phyloP scores from a whole-genome alignment of 164 flowering plant species.

The Stephania yunnanensis region DNA sequence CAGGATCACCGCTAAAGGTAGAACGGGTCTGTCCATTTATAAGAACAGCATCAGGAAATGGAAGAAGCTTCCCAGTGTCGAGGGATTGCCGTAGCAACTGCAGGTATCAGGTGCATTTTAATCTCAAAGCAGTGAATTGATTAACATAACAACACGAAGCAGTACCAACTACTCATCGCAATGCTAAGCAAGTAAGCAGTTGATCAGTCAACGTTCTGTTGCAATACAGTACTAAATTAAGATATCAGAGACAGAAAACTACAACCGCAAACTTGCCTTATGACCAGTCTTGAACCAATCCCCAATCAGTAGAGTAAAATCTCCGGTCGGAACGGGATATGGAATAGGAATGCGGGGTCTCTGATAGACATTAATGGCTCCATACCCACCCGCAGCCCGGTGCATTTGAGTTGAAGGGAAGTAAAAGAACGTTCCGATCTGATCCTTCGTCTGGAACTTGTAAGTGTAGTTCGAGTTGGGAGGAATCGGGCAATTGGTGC shows the following conservation, averaged over 20 bases:
- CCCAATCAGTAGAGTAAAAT: slow-evolving; percentile 62
- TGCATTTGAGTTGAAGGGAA: slow-evolving; percentile 76
- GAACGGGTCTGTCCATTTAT: slow-evolving; percentile 44
- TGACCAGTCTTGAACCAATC: slow-evolving; percentile 75
- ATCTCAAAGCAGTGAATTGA: background rate
- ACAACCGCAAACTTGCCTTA: slow-evolving; percentile 37
- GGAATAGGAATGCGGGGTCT: slow-evolving; percentile 69
- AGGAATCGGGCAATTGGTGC: slow-evolving; percentile 87
- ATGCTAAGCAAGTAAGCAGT: background rate
- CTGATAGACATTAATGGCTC: slow-evolving; percentile 51
- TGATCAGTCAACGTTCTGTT: background rate
- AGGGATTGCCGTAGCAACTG: slow-evolving; percentile 40
- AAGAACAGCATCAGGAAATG: slow-evolving; percentile 54
- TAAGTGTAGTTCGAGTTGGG: slow-evolving; percentile 75
- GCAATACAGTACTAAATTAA: background rate
- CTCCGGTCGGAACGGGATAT: slow-evolving; percentile 49
- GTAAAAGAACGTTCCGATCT: slow-evolving; percentile 65
- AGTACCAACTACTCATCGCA: background rate
- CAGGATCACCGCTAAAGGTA: slow-evolving; percentile 44
- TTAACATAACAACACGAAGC: background rate
- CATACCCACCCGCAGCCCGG: slow-evolving; percentile 76
- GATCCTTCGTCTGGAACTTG: slow-evolving; percentile 77
- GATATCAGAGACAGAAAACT: background rate
- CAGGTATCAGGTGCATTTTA: slow-evolving; percentile 5
- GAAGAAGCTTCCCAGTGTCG: slow-evolving; percentile 48